These are phyloP conservation scores for Plasmodium cynomolgi DNA, from an alignment of 169 alveolate genomes.

Conservation along the genomic window DNA sequence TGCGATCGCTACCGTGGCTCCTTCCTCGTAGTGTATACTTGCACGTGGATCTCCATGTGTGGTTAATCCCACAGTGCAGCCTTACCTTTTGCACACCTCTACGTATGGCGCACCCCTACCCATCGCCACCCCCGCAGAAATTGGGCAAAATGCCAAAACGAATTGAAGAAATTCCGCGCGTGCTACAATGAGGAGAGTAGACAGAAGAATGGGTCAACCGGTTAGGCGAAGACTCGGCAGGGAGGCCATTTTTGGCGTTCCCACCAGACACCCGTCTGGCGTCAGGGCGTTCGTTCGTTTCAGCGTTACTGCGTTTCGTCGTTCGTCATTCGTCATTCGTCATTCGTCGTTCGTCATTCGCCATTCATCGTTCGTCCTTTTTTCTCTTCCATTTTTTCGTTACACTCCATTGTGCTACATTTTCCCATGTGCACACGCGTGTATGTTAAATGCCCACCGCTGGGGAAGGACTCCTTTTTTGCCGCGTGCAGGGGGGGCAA, in stretches of 20 bases:
- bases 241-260: not conserved
- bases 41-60: not conserved
- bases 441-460: not conserved
- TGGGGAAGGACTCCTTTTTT: not conserved
- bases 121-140: slow-evolving; percentile 37
- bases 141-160: slow-evolving; percentile 80
- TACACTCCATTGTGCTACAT: not conserved
- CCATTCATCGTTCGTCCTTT: not conserved
- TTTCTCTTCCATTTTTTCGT: not conserved
- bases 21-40: not conserved
- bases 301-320: not conserved
- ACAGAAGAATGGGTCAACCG: not conserved
- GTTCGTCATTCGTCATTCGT: not conserved
- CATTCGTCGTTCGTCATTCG: not conserved
- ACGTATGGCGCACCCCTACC: not conserved
- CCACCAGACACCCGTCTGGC: not conserved
- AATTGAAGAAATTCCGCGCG: slow-evolving; percentile 51
- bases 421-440: not conserved
- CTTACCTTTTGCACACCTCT: not conserved
- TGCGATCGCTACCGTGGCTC: not conserved
- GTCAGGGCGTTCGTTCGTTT: not conserved
- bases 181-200: not conserved
- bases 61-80: not conserved
- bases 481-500: not conserved
- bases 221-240: not conserved